Evolutionary conservation across 345 rosid species (phyloP).

Genomic region (Lepidium africanum): DNA sequence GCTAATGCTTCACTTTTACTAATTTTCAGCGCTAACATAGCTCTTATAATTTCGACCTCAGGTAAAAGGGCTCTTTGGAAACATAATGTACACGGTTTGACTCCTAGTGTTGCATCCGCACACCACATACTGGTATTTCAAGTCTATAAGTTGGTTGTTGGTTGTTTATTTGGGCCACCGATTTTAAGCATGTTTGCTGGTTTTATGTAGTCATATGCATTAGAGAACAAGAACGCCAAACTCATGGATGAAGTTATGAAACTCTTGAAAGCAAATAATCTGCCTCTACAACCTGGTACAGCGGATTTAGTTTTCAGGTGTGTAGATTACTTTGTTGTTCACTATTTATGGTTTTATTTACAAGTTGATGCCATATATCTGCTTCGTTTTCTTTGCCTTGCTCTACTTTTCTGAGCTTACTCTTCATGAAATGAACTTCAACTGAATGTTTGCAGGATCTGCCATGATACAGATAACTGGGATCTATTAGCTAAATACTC

Average conservation of each 20-base stretch:
- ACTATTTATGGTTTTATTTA: background rate
- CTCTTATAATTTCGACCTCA: constrained; percentile 8
- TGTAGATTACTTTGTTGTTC: background rate
- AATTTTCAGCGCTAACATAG: background rate
- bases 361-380: background rate
- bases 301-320: constrained; percentile 81
- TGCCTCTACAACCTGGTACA: constrained; percentile 72
- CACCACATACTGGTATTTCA: constrained; percentile 68
- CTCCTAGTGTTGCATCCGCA: constrained; percentile 69
- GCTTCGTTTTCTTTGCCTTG: background rate
- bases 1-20: background rate
- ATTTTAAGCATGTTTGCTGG: constrained; percentile 2
- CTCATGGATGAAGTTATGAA: constrained; percentile 65
- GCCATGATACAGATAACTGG: constrained; percentile 56
- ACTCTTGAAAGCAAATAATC: constrained; percentile 45
- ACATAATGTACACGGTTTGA: constrained; percentile 76
- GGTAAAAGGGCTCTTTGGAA: constrained; percentile 70
- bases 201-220: constrained; percentile 52
- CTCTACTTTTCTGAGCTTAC: background rate
- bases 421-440: constrained; percentile 15
- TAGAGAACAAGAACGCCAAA: constrained; percentile 42
- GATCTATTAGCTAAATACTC: constrained; percentile 59
- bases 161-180: background rate
- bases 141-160: background rate
- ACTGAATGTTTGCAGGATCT: constrained; percentile 51